Conservation (phyloP, 2,329 filamentous ascomycete genomes). For the Chaetomium sp. region DNA sequence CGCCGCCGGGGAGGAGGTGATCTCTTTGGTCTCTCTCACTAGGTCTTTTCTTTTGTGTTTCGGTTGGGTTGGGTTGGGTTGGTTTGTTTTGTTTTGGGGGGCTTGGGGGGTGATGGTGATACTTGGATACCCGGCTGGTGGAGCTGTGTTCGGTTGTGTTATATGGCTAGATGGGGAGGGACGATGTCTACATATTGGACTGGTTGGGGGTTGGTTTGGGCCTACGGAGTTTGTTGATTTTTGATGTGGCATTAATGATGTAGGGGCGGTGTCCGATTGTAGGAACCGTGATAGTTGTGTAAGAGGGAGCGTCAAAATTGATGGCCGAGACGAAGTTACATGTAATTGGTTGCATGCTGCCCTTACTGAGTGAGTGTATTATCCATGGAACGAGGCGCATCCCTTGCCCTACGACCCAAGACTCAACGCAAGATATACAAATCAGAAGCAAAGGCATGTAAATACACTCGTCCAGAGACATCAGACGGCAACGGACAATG, state of each 20-base stretch:
- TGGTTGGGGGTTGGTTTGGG: not conserved
- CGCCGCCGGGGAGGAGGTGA: conserved; percentile 36
- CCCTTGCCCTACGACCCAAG: not conserved
- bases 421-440: conserved; percentile 1
- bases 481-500: not conserved
- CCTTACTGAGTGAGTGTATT: too few species aligned
- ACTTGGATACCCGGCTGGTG: not conserved
- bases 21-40: not conserved
- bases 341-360: not conserved
- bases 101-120: not conserved
- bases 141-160: too few species aligned
- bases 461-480: not conserved
- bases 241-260: not conserved
- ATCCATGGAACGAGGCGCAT: too few species aligned
- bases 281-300: not conserved
- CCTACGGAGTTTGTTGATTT: not conserved
- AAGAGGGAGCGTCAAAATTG: not conserved
- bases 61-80: not conserved
- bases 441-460: not conserved
- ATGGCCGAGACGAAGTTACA: not conserved
- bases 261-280: not conserved
- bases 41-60: not conserved
- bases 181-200: not conserved
- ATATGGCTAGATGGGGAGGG: not conserved
- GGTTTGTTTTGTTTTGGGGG: not conserved